Conservation (phyloP, 352 stramenopile genomes). For the Pythium volutum region DNA sequence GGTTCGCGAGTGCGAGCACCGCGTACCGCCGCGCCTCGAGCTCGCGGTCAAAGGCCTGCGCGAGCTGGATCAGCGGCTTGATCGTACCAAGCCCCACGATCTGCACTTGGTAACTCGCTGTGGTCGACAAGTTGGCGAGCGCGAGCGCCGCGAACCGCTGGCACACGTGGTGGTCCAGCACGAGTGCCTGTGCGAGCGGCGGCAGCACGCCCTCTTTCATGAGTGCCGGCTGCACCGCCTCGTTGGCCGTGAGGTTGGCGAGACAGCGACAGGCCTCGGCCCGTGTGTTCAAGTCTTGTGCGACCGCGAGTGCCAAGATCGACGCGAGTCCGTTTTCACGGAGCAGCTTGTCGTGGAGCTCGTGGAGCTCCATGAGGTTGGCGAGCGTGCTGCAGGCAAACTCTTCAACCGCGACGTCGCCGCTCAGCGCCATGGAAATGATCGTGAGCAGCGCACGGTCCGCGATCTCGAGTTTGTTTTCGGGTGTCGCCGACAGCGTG, state of each 20-base stretch:
- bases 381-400: constrained; percentile 93
- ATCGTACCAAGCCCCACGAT: constrained; percentile 94
- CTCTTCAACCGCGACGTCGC: constrained; percentile 89
- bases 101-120: constrained; percentile 91
- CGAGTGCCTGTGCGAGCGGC: constrained; percentile 88
- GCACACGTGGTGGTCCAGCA: constrained; percentile 90
- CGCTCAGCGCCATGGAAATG: constrained; percentile 92
- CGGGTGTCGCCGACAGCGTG: constrained; percentile 91
- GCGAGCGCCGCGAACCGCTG: constrained; percentile 92
- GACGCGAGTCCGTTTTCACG: constrained; percentile 92
- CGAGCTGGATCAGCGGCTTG: constrained; percentile 85
- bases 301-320: constrained; percentile 89
- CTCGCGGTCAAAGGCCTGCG: constrained; percentile 85
- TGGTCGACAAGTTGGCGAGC: constrained; percentile 94
- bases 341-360: constrained; percentile 93
- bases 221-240: constrained; percentile 88
- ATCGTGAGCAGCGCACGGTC: constrained; percentile 94
- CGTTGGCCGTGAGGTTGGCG: constrained; percentile 94
- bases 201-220: constrained; percentile 91
- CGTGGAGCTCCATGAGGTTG: constrained; percentile 94
- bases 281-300: constrained; percentile 89
- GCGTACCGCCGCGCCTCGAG: constrained; percentile 93
- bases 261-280: constrained; percentile 91
- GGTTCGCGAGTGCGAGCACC: constrained; percentile 93
- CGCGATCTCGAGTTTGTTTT: constrained; percentile 96